Evolutionary conservation across 1,139 yeast genomes (phyloP), one percentile per base, ranked within the genome.

Genomic region (Ogataea hybrid): DNA sequence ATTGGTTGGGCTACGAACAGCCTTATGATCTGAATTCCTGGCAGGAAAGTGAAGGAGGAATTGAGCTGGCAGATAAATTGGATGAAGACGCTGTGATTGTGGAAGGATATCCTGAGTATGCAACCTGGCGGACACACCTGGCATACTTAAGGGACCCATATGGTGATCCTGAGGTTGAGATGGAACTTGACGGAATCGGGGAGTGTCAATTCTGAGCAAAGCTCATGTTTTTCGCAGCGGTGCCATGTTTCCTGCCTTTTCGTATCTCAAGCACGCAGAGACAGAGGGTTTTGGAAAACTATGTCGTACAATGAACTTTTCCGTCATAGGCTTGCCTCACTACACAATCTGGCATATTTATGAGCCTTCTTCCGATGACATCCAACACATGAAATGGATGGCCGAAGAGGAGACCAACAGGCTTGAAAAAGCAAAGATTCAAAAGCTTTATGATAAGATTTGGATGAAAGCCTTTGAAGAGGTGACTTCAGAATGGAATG

Each of bases 321-420:
- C 60, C 25, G 71, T 67, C 18, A 52, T 66, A 42, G 71, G 71
- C 0, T 50, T 67, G 35, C 71, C 71, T 4, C 70, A 67, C 50
- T 67, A 67, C 48, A 68, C 68, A 6, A 63, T 67, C n/a, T 67
- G 71, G 71, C 71, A 67, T 50, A 67, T 67, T 41, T 67, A 67
- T 44, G 71, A 67, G 49, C 74, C 74, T 15, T 65, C 70, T 6
- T 57, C 67, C 8, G 73, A 68, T 52, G 75, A 70, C 52, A 53
- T 70, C 50, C 63, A 67, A 48, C 73, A 70, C 47, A 70, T 70
- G 75, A 70, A 68, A 47, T 70, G 73, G 69, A 62, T 70, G 69
- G 73, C 71, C 1, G 62, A 64, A 43, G 74, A 70, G 49, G 70
- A 70, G 40, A 54, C 64, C 9, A 68, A 68, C 48, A 62, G 63